phyloP scores from a whole-genome alignment of 2,329 filamentous ascomycete genomes.

The Epichloe festucae region DNA sequence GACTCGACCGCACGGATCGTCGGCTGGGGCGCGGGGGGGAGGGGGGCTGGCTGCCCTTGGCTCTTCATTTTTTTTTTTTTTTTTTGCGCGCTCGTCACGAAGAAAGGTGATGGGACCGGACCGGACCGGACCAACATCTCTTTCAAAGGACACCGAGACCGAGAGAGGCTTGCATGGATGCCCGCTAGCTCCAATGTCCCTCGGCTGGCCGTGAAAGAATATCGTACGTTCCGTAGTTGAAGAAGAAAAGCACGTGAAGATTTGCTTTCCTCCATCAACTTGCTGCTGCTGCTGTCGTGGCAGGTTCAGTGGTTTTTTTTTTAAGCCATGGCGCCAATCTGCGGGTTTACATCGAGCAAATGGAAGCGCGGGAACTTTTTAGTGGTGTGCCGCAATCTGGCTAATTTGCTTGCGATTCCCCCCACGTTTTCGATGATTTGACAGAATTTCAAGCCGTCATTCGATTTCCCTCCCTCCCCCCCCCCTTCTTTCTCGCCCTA shows the following conservation, averaged over 20 bases:
- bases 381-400: too few species aligned
- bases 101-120: not conserved
- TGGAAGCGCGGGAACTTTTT: too few species aligned
- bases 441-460: too few species aligned
- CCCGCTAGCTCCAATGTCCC: conserved; percentile 6
- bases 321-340: too few species aligned
- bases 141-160: not conserved
- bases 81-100: not conserved
- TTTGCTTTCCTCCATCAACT: too few species aligned
- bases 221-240: not conserved
- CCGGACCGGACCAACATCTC: not conserved
- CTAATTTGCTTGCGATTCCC: too few species aligned
- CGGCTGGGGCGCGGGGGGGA: not conserved
- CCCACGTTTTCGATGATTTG: too few species aligned
- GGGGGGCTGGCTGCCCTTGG: too few species aligned
- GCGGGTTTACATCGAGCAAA: too few species aligned
- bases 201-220: conserved; percentile 9
- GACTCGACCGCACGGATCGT: not conserved
- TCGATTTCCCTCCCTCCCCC: not conserved
- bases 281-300: too few species aligned
- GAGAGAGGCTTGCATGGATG: not conserved
- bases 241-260: conserved; percentile 6
- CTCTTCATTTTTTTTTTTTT: not conserved
- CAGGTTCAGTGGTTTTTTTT: too few species aligned
- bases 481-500: too few species aligned